Evolutionary conservation across 2,329 filamentous ascomycete species (phyloP).

Genomic region (Tolypocladium guangdongense): DNA sequence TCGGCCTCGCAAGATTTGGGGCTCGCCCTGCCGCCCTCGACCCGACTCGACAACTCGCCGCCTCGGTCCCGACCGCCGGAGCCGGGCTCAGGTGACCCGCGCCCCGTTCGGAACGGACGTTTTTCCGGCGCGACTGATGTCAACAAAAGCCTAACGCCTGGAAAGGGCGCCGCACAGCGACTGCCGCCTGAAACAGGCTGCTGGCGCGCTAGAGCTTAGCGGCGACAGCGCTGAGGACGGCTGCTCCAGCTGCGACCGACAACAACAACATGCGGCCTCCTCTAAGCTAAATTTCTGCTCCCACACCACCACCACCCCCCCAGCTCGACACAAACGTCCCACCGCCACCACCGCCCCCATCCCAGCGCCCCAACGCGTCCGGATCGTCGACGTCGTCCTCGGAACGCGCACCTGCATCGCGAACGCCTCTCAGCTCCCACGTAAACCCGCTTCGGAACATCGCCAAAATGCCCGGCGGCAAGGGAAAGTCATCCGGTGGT

Average conservation of each 20-base stretch:
- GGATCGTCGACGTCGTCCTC: slow-evolving; percentile 1
- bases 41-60: neutral
- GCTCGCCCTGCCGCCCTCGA: neutral
- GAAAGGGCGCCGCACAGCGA: neutral
- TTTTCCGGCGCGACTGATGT: neutral
- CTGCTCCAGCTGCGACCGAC: neutral
- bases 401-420: neutral
- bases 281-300: slow-evolving; percentile 11
- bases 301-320: slow-evolving; percentile 6
- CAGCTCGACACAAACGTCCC: slow-evolving; percentile 3
- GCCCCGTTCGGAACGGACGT: neutral
- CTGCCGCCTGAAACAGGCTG: neutral
- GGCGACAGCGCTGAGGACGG: neutral
- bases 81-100: neutral
- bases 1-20: neutral
- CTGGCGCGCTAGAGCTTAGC: neutral
- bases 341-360: slow-evolving; percentile 2
- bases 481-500: slow-evolving; percentile 85
- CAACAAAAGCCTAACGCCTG: neutral
- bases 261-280: slow-evolving; percentile 7
- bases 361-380: neutral
- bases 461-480: slow-evolving; percentile 63
- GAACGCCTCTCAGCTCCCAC: neutral
- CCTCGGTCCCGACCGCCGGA: neutral
- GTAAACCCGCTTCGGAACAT: neutral